Evolutionary conservation across 257 asterid genomes (phyloP).

Genomic region (Gentiana macrophylla): DNA sequence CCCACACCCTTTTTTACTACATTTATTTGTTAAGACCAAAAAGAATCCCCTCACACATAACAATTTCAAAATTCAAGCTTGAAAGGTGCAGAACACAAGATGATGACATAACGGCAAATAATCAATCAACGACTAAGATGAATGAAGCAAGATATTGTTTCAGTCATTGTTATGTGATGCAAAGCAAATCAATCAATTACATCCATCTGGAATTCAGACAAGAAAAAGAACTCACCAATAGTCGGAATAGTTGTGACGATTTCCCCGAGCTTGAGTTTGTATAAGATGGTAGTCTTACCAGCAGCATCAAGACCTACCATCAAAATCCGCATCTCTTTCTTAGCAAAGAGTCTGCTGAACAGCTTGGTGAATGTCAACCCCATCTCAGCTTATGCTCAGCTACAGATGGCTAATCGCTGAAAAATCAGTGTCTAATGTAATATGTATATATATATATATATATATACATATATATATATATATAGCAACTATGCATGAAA

Average conservation of each 20-base stretch:
- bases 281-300: slow-evolving; percentile 33
- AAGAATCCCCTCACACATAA: neutral
- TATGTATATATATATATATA: neutral
- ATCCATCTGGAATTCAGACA: neutral
- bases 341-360: slow-evolving; percentile 32
- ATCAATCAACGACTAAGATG: neutral
- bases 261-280: slow-evolving; percentile 37
- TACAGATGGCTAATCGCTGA: slow-evolving; percentile 12
- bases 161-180: neutral
- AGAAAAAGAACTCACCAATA: slow-evolving; percentile 19
- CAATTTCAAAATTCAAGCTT: neutral
- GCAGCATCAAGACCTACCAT: slow-evolving; percentile 40
- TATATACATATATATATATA: neutral
- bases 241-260: slow-evolving; percentile 35
- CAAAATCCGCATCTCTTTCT: slow-evolving; percentile 34
- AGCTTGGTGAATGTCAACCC: slow-evolving; percentile 33
- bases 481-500: neutral
- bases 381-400: slow-evolving; percentile 18
- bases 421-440: neutral
- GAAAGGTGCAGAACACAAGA: neutral
- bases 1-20: too few species aligned
- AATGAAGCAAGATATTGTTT: neutral
- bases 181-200: neutral
- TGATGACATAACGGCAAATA: neutral
- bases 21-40: too few species aligned